Conservation (phyloP, 2,329 filamentous ascomycete species). For the Coniochaeta sp. region DNA sequence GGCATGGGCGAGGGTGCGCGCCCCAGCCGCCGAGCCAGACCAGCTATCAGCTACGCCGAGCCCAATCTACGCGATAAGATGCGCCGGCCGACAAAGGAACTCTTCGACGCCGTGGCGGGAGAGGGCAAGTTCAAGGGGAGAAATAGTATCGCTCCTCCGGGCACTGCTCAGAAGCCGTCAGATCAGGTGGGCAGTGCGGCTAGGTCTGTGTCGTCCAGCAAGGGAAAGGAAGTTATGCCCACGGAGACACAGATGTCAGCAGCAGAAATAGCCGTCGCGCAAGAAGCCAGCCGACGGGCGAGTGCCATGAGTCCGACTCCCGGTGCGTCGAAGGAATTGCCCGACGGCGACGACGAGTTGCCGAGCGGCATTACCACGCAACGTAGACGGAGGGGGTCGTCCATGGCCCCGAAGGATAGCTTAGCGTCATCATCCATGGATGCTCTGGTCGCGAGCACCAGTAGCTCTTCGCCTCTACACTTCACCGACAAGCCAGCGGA, state of each 20-base stretch:
- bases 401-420: background rate
- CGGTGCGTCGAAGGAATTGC: background rate
- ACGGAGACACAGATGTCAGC: background rate
- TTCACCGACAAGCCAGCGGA: background rate
- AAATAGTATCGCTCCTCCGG: background rate
- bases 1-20: slow-evolving; percentile 51
- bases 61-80: slow-evolving; percentile 78
- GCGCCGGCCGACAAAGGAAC: slow-evolving; percentile 69
- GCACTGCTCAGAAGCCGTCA: background rate
- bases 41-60: slow-evolving; percentile 72
- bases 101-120: slow-evolving; percentile 67
- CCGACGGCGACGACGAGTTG: background rate
- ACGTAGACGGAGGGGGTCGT: background rate
- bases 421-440: background rate
- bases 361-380: background rate
- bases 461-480: background rate
- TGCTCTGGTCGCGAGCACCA: background rate
- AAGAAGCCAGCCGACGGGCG: background rate
- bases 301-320: background rate
- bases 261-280: background rate
- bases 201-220: background rate
- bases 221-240: background rate
- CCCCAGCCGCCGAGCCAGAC: slow-evolving; percentile 58
- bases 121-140: slow-evolving; percentile 43
- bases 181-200: background rate